Evolutionary conservation across 2,329 filamentous ascomycete genomes (phyloP).

Genomic region (Alternaria sp.): DNA sequence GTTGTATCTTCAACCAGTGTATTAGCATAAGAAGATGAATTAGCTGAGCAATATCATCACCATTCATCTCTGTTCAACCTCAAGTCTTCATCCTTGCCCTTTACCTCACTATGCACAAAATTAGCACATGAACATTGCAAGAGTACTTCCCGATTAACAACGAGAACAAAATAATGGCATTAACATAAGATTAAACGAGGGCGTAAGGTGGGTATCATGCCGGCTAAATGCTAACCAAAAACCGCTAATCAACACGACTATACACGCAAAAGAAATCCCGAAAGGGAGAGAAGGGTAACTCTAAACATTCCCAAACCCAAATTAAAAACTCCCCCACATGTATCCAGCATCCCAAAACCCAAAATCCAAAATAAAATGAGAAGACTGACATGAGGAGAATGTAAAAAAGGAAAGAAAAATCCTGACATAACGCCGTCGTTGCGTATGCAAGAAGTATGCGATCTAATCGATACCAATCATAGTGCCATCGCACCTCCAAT

Average conservation of each 20-base stretch:
- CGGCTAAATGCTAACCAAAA: conserved; percentile 25
- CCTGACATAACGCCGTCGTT: conserved; percentile 14
- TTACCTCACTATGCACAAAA: background rate
- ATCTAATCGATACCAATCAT: conserved; percentile 48
- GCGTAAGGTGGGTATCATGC: conserved; percentile 24
- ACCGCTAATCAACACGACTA: conserved; percentile 18
- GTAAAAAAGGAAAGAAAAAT: background rate
- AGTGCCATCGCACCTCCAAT: conserved; percentile 48
- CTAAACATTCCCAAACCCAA: conserved; percentile 11
- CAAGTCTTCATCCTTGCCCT: background rate
- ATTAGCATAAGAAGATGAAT: too few species aligned
- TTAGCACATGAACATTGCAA: background rate
- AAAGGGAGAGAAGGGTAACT: conserved; percentile 5
- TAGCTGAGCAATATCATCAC: background rate
- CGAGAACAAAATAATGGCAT: background rate
- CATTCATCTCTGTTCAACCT: background rate
- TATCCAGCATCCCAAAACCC: background rate
- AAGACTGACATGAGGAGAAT: background rate
- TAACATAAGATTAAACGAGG: conserved; percentile 9
- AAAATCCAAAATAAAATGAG: conserved; percentile 3
- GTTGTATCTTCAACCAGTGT: too few species aligned
- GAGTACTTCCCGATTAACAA: background rate
- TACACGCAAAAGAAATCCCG: conserved; percentile 14
- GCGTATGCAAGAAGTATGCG: conserved; percentile 4
- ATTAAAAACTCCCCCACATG: background rate